Percentiles rank a stretch among this genome's conserved stretches.
Evolutionary conservation across 2,329 filamentous ascomycete genomes (phyloP).

Genomic region (Endocalyx cinctus): DNA sequence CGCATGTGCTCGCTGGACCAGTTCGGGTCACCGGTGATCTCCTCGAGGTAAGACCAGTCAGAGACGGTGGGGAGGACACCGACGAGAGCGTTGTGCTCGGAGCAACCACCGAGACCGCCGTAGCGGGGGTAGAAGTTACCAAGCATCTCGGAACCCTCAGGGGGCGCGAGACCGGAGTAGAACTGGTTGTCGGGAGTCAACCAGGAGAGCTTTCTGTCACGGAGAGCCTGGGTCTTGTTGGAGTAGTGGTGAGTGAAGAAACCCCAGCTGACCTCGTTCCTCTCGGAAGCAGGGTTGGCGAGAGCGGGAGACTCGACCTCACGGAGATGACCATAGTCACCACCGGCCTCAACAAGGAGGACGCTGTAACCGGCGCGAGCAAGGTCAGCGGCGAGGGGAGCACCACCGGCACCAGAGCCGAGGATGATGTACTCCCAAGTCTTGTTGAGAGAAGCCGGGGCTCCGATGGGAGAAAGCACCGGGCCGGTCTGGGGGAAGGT

Average conservation of each 20-base stretch:
- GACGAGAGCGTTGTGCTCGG: slow-evolving; percentile 23
- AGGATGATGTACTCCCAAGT: slow-evolving; percentile 60
- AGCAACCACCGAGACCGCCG: slow-evolving; percentile 37
- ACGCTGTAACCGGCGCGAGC: slow-evolving; percentile 53
- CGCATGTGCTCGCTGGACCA: slow-evolving; percentile 21
- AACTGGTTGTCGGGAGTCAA: slow-evolving; percentile 42
- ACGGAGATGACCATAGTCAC: slow-evolving; percentile 46
- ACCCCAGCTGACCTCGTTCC: slow-evolving; percentile 54
- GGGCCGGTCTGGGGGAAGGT: slow-evolving; percentile 17
- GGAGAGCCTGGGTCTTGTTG: slow-evolving; percentile 45
- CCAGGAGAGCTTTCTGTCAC: slow-evolving; percentile 57
- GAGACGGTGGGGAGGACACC: slow-evolving; percentile 38
- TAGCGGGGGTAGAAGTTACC: slow-evolving; percentile 56
- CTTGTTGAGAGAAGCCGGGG: slow-evolving; percentile 11
- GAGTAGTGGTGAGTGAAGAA: slow-evolving; percentile 61
- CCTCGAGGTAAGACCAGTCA: slow-evolving; percentile 38
- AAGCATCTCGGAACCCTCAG: slow-evolving; percentile 43
- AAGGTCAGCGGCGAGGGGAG: slow-evolving; percentile 56
- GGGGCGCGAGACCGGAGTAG: slow-evolving; percentile 51
- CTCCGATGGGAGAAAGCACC: slow-evolving; percentile 6
- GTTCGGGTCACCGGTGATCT: slow-evolving; percentile 26
- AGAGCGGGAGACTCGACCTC: slow-evolving; percentile 53
- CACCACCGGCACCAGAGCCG: slow-evolving; percentile 58
- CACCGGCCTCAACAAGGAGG: slow-evolving; percentile 56
- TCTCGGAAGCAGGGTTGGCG: slow-evolving; percentile 49